A percentile compares a stretch with the other conserved stretches of the same genome.
Conservation (phyloP, 805 yeast genomes). For the Lachancea mirantina region DNA sequence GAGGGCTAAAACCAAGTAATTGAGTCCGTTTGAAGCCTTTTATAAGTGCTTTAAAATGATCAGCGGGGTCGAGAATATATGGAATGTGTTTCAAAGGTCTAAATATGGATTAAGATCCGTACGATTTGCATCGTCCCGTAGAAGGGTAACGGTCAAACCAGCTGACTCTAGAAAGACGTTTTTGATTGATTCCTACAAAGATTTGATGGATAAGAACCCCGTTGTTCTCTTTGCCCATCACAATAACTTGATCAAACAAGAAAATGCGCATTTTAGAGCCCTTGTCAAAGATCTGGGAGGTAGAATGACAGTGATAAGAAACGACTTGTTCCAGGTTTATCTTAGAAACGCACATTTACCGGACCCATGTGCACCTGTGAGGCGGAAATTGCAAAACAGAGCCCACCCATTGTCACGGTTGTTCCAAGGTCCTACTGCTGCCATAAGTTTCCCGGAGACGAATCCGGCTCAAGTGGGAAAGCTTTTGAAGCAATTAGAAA, state of each 20-base stretch:
- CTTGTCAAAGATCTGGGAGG: constrained; percentile 64
- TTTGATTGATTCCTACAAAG: constrained; percentile 70
- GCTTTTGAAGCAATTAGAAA: constrained; percentile 53
- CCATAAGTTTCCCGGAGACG: constrained; percentile 57
- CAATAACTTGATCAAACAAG: constrained; percentile 67
- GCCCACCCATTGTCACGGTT: constrained; percentile 65
- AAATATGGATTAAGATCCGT: not conserved
- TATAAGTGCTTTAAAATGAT: too few species aligned
- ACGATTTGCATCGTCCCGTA: constrained; percentile 17
- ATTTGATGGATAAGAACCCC: constrained; percentile 58
- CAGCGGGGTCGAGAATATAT: too few species aligned
- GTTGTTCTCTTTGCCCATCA: constrained; percentile 78
- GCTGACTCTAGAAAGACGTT: constrained; percentile 75
- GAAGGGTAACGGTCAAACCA: constrained; percentile 51
- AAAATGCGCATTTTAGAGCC: constrained; percentile 55
- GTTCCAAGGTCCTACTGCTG: constrained; percentile 80
- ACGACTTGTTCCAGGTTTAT: constrained; percentile 65
- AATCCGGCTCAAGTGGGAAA: constrained; percentile 64
- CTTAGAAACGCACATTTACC: constrained; percentile 58
- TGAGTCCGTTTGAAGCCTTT: too few species aligned
- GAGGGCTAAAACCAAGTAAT: too few species aligned
- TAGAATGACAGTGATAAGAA: constrained; percentile 58
- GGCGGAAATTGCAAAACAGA: constrained; percentile 39
- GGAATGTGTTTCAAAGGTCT: too few species aligned
- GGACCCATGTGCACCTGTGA: constrained; percentile 61